Conservation (phyloP, 2,329 filamentous ascomycete species). For the Trichoderma aggressivum region DNA sequence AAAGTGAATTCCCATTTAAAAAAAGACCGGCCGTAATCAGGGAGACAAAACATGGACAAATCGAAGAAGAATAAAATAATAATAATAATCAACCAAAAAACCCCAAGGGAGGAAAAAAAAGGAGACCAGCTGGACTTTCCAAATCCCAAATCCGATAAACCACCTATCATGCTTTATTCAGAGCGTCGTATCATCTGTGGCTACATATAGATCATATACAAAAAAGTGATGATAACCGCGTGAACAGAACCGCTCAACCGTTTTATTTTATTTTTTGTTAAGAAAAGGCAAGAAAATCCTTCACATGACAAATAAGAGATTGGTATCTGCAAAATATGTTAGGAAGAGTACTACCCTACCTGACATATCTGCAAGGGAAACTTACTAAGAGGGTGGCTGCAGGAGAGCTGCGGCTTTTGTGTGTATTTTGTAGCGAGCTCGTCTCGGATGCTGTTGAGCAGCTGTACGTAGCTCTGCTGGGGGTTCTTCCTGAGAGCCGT, state of each 20-base stretch:
- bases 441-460: slow-evolving; percentile 94
- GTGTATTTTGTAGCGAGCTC: slow-evolving; percentile 83
- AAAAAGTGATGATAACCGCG: slow-evolving; percentile 15
- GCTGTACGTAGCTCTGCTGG: slow-evolving; percentile 94
- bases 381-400: slow-evolving; percentile 93
- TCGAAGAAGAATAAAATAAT: neutral
- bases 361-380: slow-evolving; percentile 24
- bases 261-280: neutral
- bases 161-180: slow-evolving; percentile 5
- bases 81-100: neutral
- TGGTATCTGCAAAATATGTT: slow-evolving; percentile 48
- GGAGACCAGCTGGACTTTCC: neutral
- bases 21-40: neutral
- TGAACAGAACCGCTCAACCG: neutral
- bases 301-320: slow-evolving; percentile 60
- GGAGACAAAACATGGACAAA: neutral
- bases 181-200: neutral
- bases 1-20: neutral
- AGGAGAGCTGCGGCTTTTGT: slow-evolving; percentile 95
- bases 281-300: slow-evolving; percentile 27
- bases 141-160: slow-evolving; percentile 1
- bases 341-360: slow-evolving; percentile 20
- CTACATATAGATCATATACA: slow-evolving; percentile 17
- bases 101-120: neutral
- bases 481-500: slow-evolving; percentile 91